These are phyloP conservation scores for Aspergillus avenaceus DNA, from an alignment of 495 filamentous ascomycete genomes.

Conservation along the genomic window DNA sequence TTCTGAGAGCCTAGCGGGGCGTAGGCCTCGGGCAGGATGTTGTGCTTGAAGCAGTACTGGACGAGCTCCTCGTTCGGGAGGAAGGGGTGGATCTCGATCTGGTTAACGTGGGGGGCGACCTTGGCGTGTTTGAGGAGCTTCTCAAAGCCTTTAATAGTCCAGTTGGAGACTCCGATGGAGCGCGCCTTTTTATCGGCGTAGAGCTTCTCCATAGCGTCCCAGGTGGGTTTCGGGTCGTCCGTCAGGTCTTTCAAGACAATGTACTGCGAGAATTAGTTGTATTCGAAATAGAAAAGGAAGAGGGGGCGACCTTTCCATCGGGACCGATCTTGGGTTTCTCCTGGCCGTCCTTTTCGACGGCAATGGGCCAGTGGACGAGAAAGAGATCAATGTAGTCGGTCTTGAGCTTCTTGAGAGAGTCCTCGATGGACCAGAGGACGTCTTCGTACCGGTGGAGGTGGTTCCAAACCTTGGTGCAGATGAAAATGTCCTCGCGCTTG, in stretches of 20 bases:
- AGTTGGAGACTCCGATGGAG: conserved; percentile 89
- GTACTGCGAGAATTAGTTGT: conserved; percentile 26
- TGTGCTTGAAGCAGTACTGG: conserved; percentile 62
- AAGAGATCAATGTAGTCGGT: conserved; percentile 85
- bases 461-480: conserved; percentile 72
- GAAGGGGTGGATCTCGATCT: conserved; percentile 90
- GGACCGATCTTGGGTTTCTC: conserved; percentile 60
- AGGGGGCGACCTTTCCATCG: no score
- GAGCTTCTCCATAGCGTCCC: conserved; percentile 77
- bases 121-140: conserved; percentile 62
- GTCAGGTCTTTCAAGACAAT: conserved; percentile 55
- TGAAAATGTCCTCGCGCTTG: conserved; percentile 69
- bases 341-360: conserved; percentile 54
- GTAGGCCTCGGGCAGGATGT: conserved; percentile 73
- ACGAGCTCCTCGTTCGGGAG: conserved; percentile 71
- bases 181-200: conserved; percentile 64
- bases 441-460: conserved; percentile 66
- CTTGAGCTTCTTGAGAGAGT: conserved; percentile 69
- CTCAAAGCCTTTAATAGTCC: conserved; percentile 64
- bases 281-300: no score
- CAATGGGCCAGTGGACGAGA: conserved; percentile 79
- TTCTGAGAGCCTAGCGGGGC: conserved; percentile 55
- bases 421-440: conserved; percentile 58
- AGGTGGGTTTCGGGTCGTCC: conserved; percentile 65
- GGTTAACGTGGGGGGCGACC: conserved; percentile 70